Conservation (phyloP, 768 basidiomycete species). For the Leucocoprinus sp. region DNA sequence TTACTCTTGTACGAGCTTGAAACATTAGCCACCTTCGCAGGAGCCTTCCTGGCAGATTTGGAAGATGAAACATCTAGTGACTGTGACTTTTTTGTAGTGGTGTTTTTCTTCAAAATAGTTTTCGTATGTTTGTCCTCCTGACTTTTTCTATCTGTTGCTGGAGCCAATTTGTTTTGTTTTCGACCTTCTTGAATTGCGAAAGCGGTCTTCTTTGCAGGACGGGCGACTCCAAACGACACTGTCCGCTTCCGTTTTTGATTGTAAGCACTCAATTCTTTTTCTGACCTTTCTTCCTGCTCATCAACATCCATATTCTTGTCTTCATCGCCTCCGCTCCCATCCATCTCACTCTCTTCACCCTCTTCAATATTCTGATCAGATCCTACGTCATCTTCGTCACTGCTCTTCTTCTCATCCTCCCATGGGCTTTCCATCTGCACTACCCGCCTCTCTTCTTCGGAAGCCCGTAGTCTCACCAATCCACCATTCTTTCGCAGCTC, state of each 20-base stretch:
- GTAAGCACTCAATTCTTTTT: constrained; percentile 24
- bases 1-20: constrained; percentile 21
- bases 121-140: constrained; percentile 15
- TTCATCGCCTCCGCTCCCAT: constrained; percentile 27
- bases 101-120: constrained; percentile 8
- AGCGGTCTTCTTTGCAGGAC: constrained; percentile 45
- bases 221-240: constrained; percentile 17
- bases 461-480: constrained; percentile 43
- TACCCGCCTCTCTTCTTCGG: constrained; percentile 30
- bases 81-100: constrained; percentile 6
- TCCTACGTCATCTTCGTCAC: constrained; percentile 27
- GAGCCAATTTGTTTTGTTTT: not conserved
- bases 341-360: constrained; percentile 26
- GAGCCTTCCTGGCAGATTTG: constrained; percentile 13
- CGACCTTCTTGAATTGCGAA: constrained; percentile 29
- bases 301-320: constrained; percentile 26
- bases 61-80: constrained; percentile 1
- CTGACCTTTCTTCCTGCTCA: constrained; percentile 22
- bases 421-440: constrained; percentile 33
- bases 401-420: constrained; percentile 25
- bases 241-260: constrained; percentile 43
- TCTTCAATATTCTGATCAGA: constrained; percentile 23
- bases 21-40: constrained; percentile 28
- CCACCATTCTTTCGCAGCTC: constrained; percentile 58
- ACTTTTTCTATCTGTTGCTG: constrained; percentile 11